Base-by-base conservation (phyloP, 768 basidiomycete genomes). In the Floccularia luteovirens region DNA sequence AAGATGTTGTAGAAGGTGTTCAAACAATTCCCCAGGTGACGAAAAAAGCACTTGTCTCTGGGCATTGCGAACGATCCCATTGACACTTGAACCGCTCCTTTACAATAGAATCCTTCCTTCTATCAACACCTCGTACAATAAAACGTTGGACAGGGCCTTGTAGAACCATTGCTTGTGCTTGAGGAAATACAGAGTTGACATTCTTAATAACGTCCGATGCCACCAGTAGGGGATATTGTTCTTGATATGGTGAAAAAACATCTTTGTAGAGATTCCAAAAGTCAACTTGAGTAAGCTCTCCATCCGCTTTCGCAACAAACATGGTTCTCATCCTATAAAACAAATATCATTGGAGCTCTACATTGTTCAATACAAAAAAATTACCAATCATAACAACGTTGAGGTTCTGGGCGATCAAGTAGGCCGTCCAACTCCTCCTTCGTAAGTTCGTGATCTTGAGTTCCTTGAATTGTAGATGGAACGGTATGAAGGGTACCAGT, bases 161-260 rank as follows among this genome's bases (percentile, higher is more conserved):
- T 24, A 88, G 69, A 16, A 93, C 88, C 79, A 90, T 90, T 1
- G 93, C 90, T 48, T 81, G 77, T 0, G 91, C 90, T 35, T 79
- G 74, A 4, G 89, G 84, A 52, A 91, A 94, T 20, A 92, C 84
- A 7, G 76, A 63, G 36, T 77, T 89, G 45, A 93, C 88, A 46
- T 87, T 88, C 60, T 94, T 93, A 58, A 99, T 97, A 36, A 96
- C 88, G 31, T 99, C 94, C 1, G 89, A 83, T 0, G 96, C 93
- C 2, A 80, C 75, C 2, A 92, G 74, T 31, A 90, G 63, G 8
- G 75, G 74, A 42, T 75, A 66, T 41, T 67, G 68, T 1, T 77
- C 74, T 43, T 70, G 57, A 51, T 67, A 70, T 1, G 79, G 76
- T 1, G 73, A 62, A 51, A 97, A 96, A 1, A 77, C 77, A 43